Base-by-base conservation (phyloP, 176 grass and related monocot species). In the Eleusine indica region DNA sequence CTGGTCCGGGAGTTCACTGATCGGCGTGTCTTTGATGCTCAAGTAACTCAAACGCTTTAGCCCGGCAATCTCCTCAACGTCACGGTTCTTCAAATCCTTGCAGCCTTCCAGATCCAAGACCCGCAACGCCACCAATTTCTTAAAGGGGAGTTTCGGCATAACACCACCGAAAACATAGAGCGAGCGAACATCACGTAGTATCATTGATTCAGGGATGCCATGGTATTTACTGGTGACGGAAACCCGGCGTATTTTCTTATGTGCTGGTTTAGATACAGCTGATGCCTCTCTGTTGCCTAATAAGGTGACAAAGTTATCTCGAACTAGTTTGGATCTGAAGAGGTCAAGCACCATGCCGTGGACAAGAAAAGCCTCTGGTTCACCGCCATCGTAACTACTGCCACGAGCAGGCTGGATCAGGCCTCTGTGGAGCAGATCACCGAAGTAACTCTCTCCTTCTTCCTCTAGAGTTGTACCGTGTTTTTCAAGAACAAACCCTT, bases 21-120 rank as follows among this genome's bases (percentile, higher is more conserved):
- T 42, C 17, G 67, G 67, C 11, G 67, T 70, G 67, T 70, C 67
- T n/a, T 9, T 18, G 38, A 70, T 42, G 67, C 67, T 70, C 67
- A 70, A n/a, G 6, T 41, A 41, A 17, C 67, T 18, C 21, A 69
- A 5, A 52, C 56, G 73, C 3, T 39, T 19, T 58, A 75, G 73
- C 10, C 51, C 19, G 21, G 16, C 73, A 40, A 75, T 75, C 35
- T 57, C 18, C 35, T 13, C 21, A 32, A 58, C 7, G 39, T 22
- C 9, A 12, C 66, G 5, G 7, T 44, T 44, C 6, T 22, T 6
- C 21, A 63, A 62, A 28, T 14, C 37, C 12, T 0, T 0, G n/a
- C 56, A 17, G 15, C 11, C 3, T 9, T 15, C 21, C 19, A 77
- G 3, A n/a, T 77, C 75, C 2, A 63, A 12, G 21, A 63, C 75